Base-by-base conservation (phyloP, 768 basidiomycete genomes). In the Clavaria fumosa region DNA sequence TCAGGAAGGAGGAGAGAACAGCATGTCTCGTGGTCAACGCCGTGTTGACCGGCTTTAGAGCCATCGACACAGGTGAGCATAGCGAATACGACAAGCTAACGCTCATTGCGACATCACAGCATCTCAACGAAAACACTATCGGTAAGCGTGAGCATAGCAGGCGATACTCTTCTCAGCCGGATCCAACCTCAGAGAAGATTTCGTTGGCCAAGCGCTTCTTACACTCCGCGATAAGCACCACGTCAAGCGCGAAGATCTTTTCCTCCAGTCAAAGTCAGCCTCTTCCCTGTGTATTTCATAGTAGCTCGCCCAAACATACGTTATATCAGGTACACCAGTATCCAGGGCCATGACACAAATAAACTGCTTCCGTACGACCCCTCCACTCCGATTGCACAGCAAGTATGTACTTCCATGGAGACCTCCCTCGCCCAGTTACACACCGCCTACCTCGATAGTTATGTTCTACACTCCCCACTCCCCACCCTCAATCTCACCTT, bases 1-100 rank as follows among this genome's bases (percentile, higher is more conserved):
- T 30, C 46, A 85, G 82, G 84, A 89, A 89, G 61, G 75, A 75
- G 48, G 77, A 79, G 38, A 54, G 64, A 17, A 89, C 86, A 1
- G 58, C 72, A 0, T 56, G 62, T 3, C 67, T 86, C 2, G 83
- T 88, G 14, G 57, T 78, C 35, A 66, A 62, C 38, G 86, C 86
- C 7, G 70, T 88, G 39, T 55, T 78, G 26, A 67, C 71, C 44
- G 85, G 86, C 4, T 89, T 88, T 52, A 60, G 75, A 32, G 83
- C 78, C 3, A 73, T 89, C 20, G 86, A 90, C 48, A 86, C 82
- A n/a, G 83, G 82, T 67, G 54, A 43, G 62, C 55, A 51, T n/a
- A n/a, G n/a, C 19, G n/a, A 15, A 17, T 10, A 32, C 39, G 7
- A 34, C 23, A 12, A 4, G 10, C 31, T 7, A 19, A 21, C 20